Conservation (phyloP, 805 yeast genomes). For the Diddensiella caesifluorescens region DNA sequence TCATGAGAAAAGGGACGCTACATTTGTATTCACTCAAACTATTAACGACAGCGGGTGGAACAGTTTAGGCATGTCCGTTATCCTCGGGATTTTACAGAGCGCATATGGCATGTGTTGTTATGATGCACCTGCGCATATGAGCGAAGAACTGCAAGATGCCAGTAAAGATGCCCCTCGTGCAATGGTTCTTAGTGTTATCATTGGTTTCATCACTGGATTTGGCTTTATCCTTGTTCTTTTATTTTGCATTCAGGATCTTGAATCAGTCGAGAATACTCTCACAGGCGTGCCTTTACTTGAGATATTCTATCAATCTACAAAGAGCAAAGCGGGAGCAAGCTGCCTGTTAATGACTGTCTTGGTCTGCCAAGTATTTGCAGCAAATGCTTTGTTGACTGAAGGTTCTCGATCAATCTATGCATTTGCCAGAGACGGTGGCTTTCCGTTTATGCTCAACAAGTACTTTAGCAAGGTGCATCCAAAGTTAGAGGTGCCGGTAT, state of each 20-base stretch:
- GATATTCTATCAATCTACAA: conserved; percentile 21
- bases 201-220: conserved; percentile 25
- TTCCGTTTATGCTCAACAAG: conserved; percentile 24
- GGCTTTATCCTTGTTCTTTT: conserved; percentile 23
- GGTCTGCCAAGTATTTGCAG: conserved; percentile 20
- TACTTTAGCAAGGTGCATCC: conserved; percentile 9
- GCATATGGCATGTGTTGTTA: conserved; percentile 53
- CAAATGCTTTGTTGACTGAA: conserved; percentile 20
- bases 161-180: conserved; percentile 58
- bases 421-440: conserved; percentile 58
- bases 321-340: conserved; percentile 21
- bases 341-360: conserved; percentile 18
- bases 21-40: conserved; percentile 16
- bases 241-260: conserved; percentile 19
- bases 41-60: conserved; percentile 15
- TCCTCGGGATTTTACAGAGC: conserved; percentile 17
- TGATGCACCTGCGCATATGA: conserved; percentile 59
- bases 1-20: conserved; percentile 10
- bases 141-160: conserved; percentile 60
- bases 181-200: conserved; percentile 45
- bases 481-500: conserved; percentile 9
- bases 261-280: conserved; percentile 16
- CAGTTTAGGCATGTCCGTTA: conserved; percentile 13
- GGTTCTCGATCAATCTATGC: conserved; percentile 57
- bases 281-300: conserved; percentile 25